Evolutionary conservation across 2,329 filamentous ascomycete genomes (phyloP), one percentile per base, ranked within the genome.

Genomic region (Sordariomycetes sp.): DNA sequence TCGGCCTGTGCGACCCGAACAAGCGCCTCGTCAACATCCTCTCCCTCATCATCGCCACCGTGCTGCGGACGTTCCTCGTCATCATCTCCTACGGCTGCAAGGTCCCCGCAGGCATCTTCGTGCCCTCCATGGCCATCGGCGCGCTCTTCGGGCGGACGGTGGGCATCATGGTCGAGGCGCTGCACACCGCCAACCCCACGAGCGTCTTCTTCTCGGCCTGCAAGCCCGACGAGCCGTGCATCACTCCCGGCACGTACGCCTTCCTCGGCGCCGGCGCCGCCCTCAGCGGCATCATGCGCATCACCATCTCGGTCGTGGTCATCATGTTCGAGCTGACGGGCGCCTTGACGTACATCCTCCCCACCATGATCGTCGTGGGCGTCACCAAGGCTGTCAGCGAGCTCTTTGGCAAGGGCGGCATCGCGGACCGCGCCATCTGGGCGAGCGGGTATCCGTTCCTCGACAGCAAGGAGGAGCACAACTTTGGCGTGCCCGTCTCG

Each of bases 321-420:
- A 99, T 99, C 70, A 97, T 99, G 94, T 97, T 97, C 66, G 94
- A 99, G 71, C 79, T 99, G 54, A 99, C 94, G 0, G 94, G 94
- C n/a, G 94, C 94, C 7, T 74, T 97, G 60, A 96, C 91, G 1
- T 99, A 99, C 67, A 97, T 99, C 62, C 75, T 99, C 32, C 94
- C 94, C 0, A 97, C 92, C 15, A 99, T 99, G 94, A 96, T 99
- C 64, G 94, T 97, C 0, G 94, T 97, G 2, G 94, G 94, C 54
- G 87, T 96, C 35, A 97, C 92, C 45, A 99, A 99, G 74, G 89
- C 89, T 15, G 89, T 99, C 53, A 85, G 88, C 60, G 90, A 95
- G 62, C 78, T 90, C 13, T 94, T 95, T 66, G 90, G 90, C n/a
- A 95, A 92, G 67, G 94, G 92, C 34, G 94, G 94, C 53, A 97